Evolutionary conservation across 345 rosid species (phyloP).

Genomic region (Excoecaria agallocha): DNA sequence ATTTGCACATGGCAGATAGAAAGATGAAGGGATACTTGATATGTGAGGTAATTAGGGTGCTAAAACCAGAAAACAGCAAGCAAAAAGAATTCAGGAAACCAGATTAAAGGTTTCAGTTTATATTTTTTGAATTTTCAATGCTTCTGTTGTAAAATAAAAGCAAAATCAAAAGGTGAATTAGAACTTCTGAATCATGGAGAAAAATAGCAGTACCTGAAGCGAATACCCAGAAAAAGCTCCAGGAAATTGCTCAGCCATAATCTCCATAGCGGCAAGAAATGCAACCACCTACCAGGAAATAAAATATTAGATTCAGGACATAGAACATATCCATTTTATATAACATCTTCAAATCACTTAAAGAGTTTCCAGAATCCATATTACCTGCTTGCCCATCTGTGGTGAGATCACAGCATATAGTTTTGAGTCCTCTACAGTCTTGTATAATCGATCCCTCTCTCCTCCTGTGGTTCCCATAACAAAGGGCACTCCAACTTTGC

Average conservation of each 20-base stretch:
- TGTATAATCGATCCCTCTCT: slow-evolving; percentile 59
- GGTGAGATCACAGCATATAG: slow-evolving; percentile 90
- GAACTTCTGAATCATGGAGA: not conserved
- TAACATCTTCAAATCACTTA: not conserved
- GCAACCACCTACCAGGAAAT: slow-evolving; percentile 72
- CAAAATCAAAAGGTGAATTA: not conserved
- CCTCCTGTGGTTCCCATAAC: slow-evolving; percentile 99
- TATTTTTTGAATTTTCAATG: no score
- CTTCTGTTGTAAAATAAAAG: not conserved
- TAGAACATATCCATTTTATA: slow-evolving; percentile 7
- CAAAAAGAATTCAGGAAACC: not conserved
- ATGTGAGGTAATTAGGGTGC: no score
- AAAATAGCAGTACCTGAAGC: slow-evolving; percentile 49
- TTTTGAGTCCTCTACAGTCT: slow-evolving; percentile 65
- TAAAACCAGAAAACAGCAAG: no score
- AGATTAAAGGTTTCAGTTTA: no score
- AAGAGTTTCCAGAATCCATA: slow-evolving; percentile 9
- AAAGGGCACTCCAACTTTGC: slow-evolving; percentile 93
- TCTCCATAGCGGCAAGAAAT: slow-evolving; percentile 96
- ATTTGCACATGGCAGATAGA: no score
- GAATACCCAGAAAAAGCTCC: slow-evolving; percentile 94
- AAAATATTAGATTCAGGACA: slow-evolving; percentile 20
- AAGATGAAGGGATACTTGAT: no score
- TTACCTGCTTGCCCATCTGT: slow-evolving; percentile 97
- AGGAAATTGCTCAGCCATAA: slow-evolving; percentile 94